Percentiles rank a stretch among this genome's conserved stretches.
These are phyloP conservation scores for Dryadomyces quercus-mongolicae DNA, from an alignment of 2,329 filamentous ascomycete species.

Conservation along the genomic window DNA sequence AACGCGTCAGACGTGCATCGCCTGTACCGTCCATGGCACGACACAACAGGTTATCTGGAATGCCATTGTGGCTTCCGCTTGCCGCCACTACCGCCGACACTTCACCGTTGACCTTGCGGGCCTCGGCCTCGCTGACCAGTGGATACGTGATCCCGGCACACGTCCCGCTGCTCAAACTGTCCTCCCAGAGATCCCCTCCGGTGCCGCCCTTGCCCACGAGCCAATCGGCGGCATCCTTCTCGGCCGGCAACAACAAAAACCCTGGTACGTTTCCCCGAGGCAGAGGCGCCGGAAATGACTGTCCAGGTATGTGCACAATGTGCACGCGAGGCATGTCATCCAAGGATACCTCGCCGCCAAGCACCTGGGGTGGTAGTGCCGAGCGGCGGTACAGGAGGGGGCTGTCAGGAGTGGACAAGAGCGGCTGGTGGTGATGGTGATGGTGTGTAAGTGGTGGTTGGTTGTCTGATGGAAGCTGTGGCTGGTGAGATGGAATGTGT, in stretches of 20 bases:
- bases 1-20: neutral
- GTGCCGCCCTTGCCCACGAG: neutral
- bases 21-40: neutral
- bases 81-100: neutral
- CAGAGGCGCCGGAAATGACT: neutral
- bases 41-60: neutral
- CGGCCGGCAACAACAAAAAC: neutral
- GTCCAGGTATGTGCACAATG: neutral
- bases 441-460: neutral
- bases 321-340: neutral
- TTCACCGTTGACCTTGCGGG: neutral
- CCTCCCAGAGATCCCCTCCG: too few species aligned
- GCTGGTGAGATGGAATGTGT: too few species aligned
- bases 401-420: neutral
- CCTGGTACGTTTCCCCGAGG: neutral
- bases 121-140: neutral
- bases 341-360: neutral
- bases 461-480: too few species aligned
- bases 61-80: neutral
- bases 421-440: neutral
- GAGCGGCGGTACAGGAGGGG: neutral
- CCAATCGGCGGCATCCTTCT: neutral
- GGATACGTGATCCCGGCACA: neutral
- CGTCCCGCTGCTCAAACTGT: neutral
- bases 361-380: neutral